Base-by-base conservation (phyloP, 345 rosid genomes). In the Gossypium rotundifolium region DNA sequence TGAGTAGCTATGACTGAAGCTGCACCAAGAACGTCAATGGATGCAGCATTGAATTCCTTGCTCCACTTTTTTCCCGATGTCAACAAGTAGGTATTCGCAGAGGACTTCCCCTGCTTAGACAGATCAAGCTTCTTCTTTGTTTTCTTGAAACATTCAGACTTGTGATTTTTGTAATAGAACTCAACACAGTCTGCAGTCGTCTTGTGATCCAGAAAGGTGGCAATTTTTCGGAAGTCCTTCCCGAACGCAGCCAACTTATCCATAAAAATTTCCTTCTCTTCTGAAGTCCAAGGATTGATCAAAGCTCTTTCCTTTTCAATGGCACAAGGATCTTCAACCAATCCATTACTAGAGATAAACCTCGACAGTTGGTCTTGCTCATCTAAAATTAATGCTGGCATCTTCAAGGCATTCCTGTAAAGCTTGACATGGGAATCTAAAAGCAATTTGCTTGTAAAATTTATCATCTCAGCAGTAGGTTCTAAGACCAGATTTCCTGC, bases 121-220 rank as follows among this genome's bases (percentile, higher is more conserved):
- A 46, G 74, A 71, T 81, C 83, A 63, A 64, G 84, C 83, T 82
- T 85, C 88, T 88, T 94, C 90, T 88, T 92, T 45, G 88, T 86
- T 78, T 85, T 91, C 87, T 87, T 87, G 82, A 95, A 93, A 79
- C 83, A 78, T 81, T 90, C 99, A 75, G 99, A 90, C 76, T 95
- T 95, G 85, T 93, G 99, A 76, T 95, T 95, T 78, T 93, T 95
- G 87, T 93, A 95, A 83, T 95, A 95, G 81, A 93, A 95, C 77
- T 93, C 92, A 53, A 95, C 89, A 79, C 99, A 95, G 80, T 93
- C 98, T 12, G 99, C 98, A 80, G 93, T 93, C 54, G 91, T 91
- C 85, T 93, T 95, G 74, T 93, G 92, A 64, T 89, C 88, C 65
- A 95, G 91, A 83, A 79, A 93, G 33, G 97, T 82, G 79, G 98